These are phyloP conservation scores for Daldinia loculata DNA, from an alignment of 495 filamentous ascomycete species.

Conservation along the genomic window DNA sequence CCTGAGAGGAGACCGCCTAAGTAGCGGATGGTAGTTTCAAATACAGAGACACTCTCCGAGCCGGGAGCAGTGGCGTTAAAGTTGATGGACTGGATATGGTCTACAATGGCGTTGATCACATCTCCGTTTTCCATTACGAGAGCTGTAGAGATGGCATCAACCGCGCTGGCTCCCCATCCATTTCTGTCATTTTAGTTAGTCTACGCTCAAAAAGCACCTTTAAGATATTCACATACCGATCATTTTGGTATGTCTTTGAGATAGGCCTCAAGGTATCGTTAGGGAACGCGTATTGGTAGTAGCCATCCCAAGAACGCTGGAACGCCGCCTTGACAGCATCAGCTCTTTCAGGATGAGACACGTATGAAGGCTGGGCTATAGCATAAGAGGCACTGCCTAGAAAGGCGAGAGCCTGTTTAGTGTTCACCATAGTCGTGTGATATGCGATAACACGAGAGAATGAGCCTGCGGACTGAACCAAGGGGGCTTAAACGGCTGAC, in stretches of 20 bases:
- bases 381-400: constrained; percentile 36
- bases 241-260: constrained; percentile 69
- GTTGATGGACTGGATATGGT: constrained; percentile 73
- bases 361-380: constrained; percentile 42
- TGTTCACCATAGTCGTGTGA: constrained; percentile 35
- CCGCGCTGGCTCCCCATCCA: constrained; percentile 85
- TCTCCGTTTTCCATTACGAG: constrained; percentile 76
- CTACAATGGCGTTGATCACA: constrained; percentile 72
- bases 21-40: constrained; percentile 92
- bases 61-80: constrained; percentile 64
- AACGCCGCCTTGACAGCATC: constrained; percentile 80
- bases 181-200: constrained; percentile 61
- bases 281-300: constrained; percentile 80
- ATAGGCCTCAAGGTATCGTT: constrained; percentile 79
- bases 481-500: constrained; percentile 12
- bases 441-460: constrained; percentile 11
- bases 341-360: constrained; percentile 52
- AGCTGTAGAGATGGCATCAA: constrained; percentile 85
- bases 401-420: constrained; percentile 26
- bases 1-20: constrained; percentile 78
- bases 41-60: constrained; percentile 71
- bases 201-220: constrained; percentile 5
- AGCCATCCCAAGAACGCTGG: constrained; percentile 80
- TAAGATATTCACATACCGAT: constrained; percentile 62
- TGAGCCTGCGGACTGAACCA: constrained; percentile 13